Percentiles rank a stretch among this genome's conserved stretches.
These are phyloP conservation scores for Ceratocystis harringtonii DNA, from an alignment of 2,329 filamentous ascomycete genomes.

Conservation along the genomic window DNA sequence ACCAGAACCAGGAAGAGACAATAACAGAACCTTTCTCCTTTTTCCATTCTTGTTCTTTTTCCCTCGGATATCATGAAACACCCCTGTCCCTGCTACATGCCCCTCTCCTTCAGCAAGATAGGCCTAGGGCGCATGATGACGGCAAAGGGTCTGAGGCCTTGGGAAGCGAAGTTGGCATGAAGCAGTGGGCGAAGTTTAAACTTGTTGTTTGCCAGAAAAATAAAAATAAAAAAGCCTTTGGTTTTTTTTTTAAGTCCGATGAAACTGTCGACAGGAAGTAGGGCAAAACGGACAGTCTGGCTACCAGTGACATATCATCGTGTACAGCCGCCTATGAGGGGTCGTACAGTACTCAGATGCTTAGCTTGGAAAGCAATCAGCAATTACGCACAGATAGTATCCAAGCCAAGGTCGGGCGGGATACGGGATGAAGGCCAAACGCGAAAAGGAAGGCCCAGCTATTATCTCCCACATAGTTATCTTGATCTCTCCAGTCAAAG, in stretches of 20 bases:
- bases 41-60: neutral
- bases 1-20: neutral
- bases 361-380: neutral
- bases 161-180: neutral
- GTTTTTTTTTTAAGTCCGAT: too few species aligned
- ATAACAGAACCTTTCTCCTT: neutral
- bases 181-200: neutral
- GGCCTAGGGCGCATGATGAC: constrained; percentile 1
- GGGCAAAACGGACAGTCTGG: too few species aligned
- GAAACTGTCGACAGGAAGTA: too few species aligned
- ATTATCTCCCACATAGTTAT: neutral
- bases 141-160: constrained; percentile 4
- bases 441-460: neutral
- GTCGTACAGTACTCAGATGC: too few species aligned
- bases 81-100: neutral
- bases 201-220: neutral
- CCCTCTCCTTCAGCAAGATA: neutral
- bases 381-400: neutral
- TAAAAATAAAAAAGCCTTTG: too few species aligned
- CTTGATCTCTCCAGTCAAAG: neutral
- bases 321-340: too few species aligned
- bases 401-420: neutral
- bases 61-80: neutral
- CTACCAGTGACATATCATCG: too few species aligned
- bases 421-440: neutral